phyloP scores from a whole-genome alignment of 768 basidiomycete species.

The Xerocomus spinulosus region DNA sequence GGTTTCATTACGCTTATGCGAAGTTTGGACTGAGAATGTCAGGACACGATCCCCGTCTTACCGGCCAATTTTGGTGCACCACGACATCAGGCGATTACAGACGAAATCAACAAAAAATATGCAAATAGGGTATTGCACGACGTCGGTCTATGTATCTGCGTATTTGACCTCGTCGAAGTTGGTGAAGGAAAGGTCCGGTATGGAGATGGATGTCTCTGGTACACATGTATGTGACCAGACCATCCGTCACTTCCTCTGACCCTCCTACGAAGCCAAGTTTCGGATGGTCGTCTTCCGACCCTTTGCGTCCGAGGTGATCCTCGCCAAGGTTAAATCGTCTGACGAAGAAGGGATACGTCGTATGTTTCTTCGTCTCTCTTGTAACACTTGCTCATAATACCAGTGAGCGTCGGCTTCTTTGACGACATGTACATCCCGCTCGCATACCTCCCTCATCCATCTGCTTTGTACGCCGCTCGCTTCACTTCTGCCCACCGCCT shows the following conservation, averaged over 20 bases:
- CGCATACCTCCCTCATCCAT: conserved; percentile 75
- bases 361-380: conserved; percentile 35
- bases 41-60: conserved; percentile 92
- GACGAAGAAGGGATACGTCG: conserved; percentile 82
- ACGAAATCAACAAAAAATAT: conserved; percentile 93
- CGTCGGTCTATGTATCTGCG: conserved; percentile 85
- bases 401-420: conserved; percentile 89
- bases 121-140: conserved; percentile 89
- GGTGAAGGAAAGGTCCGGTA: conserved; percentile 92
- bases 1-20: not conserved
- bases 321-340: conserved; percentile 85
- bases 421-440: conserved; percentile 87
- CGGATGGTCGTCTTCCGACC: conserved; percentile 89
- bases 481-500: not conserved
- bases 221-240: conserved; percentile 72
- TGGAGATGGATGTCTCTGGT: conserved; percentile 93
- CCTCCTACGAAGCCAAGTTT: conserved; percentile 61
- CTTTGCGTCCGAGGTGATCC: conserved; percentile 82
- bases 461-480: conserved; percentile 57
- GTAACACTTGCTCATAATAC: not conserved
- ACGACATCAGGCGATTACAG: conserved; percentile 71
- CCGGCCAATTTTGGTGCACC: conserved; percentile 81
- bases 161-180: conserved; percentile 81
- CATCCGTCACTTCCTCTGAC: conserved; percentile 1
- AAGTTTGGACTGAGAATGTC: not conserved